These are phyloP conservation scores for Penicillium sp. DNA, from an alignment of 2,329 filamentous ascomycete species.

Conservation along the genomic window DNA sequence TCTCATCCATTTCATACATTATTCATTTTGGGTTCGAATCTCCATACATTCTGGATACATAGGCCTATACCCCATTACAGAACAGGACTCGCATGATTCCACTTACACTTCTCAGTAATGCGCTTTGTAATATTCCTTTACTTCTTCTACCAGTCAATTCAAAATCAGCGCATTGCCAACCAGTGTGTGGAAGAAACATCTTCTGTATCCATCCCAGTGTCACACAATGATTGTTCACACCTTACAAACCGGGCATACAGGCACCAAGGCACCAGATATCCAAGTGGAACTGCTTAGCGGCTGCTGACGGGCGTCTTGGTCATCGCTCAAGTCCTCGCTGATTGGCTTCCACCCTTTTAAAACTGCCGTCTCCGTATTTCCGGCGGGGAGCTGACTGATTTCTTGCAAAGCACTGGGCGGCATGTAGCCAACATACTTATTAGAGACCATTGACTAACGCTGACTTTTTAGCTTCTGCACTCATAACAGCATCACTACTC, in stretches of 20 bases:
- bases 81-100: too few species aligned
- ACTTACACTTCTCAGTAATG: too few species aligned
- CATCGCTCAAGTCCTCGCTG: slow-evolving; percentile 18
- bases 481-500: slow-evolving; percentile 10
- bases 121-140: too few species aligned
- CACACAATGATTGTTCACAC: neutral
- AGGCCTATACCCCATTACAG: too few species aligned
- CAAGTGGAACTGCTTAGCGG: slow-evolving; percentile 8
- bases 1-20: too few species aligned
- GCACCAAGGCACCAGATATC: neutral
- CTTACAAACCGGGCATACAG: neutral
- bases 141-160: neutral
- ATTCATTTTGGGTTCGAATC: too few species aligned
- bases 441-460: slow-evolving; percentile 31
- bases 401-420: slow-evolving; percentile 22
- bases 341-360: neutral
- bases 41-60: too few species aligned
- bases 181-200: neutral
- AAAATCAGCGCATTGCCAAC: neutral
- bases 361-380: neutral
- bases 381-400: slow-evolving; percentile 25
- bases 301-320: slow-evolving; percentile 33
- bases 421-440: neutral
- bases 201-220: too few species aligned
- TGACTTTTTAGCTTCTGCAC: slow-evolving; percentile 15